Evolutionary conservation across 176 grass and related monocot species (phyloP).

Genomic region (Zoysia japonica): DNA sequence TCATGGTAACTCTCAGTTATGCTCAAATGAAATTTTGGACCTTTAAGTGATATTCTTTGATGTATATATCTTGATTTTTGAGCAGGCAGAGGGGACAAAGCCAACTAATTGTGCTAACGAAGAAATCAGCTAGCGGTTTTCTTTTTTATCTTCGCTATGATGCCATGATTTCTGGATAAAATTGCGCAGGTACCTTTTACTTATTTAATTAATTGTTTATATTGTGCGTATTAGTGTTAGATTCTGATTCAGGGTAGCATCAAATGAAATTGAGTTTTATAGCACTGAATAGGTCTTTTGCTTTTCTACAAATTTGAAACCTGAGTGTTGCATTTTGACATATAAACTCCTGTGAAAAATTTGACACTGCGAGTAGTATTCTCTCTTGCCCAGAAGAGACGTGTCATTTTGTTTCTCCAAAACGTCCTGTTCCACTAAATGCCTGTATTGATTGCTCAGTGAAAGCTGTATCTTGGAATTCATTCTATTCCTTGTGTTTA

Average conservation of each 20-base stretch:
- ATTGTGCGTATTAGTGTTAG: not conserved
- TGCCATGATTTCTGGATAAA: conserved; percentile 37
- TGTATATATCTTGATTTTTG: conserved; percentile 27
- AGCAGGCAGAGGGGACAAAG: conserved; percentile 38
- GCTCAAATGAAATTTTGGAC: conserved; percentile 18
- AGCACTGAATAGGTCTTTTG: not conserved
- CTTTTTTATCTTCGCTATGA: conserved; percentile 5
- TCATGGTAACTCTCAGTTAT: conserved; percentile 43
- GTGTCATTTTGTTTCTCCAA: not conserved
- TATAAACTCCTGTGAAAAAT: not conserved
- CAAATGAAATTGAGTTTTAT: conserved; percentile 20
- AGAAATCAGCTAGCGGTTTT: conserved; percentile 31
- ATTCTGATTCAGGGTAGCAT: conserved; percentile 4
- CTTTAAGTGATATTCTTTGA: conserved; percentile 1
- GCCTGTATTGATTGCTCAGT: not conserved
- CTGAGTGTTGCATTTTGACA: not conserved
- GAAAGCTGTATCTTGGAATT: not conserved
- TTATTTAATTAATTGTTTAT: conserved; percentile 19
- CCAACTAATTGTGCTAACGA: not conserved
- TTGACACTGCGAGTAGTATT: not conserved
- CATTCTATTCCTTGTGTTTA: not conserved
- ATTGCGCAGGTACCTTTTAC: conserved; percentile 44
- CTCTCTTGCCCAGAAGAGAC: not conserved
- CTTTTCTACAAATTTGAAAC: conserved; percentile 4
- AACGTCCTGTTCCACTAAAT: not conserved